These are phyloP conservation scores for Chionographis japonica DNA, from an alignment of 106 monocot genomes.

Conservation along the genomic window DNA sequence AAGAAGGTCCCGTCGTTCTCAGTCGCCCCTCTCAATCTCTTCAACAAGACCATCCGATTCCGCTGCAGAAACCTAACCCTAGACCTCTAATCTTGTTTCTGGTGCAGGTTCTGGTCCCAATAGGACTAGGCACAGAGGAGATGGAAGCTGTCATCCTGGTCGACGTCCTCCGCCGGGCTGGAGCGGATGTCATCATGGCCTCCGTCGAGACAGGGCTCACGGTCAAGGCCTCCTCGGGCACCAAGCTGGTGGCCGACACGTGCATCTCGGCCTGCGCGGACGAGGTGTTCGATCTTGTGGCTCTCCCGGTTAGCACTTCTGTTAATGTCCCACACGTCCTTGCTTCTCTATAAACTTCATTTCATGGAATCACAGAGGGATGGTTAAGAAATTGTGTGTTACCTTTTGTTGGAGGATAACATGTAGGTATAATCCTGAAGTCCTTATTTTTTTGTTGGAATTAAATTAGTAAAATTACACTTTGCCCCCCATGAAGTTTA, in stretches of 20 bases:
- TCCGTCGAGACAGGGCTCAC: slow-evolving; percentile 68
- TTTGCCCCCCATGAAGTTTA: no score
- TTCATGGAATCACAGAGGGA: no score
- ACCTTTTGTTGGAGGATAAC: no score
- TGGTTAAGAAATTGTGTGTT: no score
- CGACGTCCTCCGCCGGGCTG: slow-evolving; percentile 77
- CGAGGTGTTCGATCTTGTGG: slow-evolving; percentile 77
- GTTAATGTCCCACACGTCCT: no score
- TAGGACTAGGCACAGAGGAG: slow-evolving; percentile 87
- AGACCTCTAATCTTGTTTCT: neutral
- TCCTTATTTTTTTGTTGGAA: no score
- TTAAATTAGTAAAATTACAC: no score
- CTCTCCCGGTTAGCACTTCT: slow-evolving; percentile 52
- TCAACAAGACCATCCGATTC: neutral
- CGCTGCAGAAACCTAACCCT: neutral
- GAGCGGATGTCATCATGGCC: slow-evolving; percentile 65
- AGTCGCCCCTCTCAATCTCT: neutral
- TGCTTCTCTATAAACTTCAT: no score
- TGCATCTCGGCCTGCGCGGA: slow-evolving; percentile 49
- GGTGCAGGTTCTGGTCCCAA: slow-evolving; percentile 64
- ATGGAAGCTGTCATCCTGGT: slow-evolving; percentile 87
- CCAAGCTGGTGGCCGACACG: slow-evolving; percentile 61
- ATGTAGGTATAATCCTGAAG: no score
- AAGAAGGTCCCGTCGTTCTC: slow-evolving; percentile 38
- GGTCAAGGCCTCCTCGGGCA: slow-evolving; percentile 63